Base-by-base conservation (phyloP, 2,329 filamentous ascomycete genomes). In the Pseudofabraea citricarpa region DNA sequence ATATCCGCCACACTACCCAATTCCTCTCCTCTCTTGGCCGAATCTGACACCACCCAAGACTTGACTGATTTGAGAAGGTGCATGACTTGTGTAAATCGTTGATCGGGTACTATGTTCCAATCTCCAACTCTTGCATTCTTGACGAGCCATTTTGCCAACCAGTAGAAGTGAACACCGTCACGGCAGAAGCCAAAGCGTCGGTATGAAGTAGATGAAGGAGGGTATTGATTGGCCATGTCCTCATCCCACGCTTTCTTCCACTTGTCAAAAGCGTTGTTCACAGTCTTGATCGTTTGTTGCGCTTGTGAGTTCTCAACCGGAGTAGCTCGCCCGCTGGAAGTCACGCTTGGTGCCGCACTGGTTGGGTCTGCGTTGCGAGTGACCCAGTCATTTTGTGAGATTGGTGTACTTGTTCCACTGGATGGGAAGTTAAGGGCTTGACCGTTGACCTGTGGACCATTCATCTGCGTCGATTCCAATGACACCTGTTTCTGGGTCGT, bases 91-190 rank as follows among this genome's bases (percentile, higher is more conserved):
- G 68, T 66, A 48, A 84, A 79, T 6, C 81, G 73, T 44, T 71
- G 63, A 52, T 86, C 80, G n/a, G 79, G 67, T 12, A 72, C 63
- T 54, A 76, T 64, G 33, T 74, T 69, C 57, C 79, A 70, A 51
- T 83, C 75, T 22, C 10, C 68, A 58, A 20, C 71, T 67, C 15
- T 74, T 76, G 47, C 21, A 29, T 77, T 76, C 57, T 80, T 77
- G 42, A 87, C 64, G 56, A 87, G 71, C 54, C 79, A 75, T 48
- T 76, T 83, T 13, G 81, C 83, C 32, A 88, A 70, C 73, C 80
- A 88, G 65, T 83, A 88, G 60, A 83, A 88, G 55, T 86, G 83
- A 12, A 87, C 76, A 2, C 76, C 83, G 54, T 88, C 84, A 39
- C 83, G 69, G 42, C 79, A 87, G 61, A 87, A 87, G 1, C 85